These are phyloP conservation scores for Tubosaeta sp. DNA, from an alignment of 768 basidiomycete species.

Conservation along the genomic window DNA sequence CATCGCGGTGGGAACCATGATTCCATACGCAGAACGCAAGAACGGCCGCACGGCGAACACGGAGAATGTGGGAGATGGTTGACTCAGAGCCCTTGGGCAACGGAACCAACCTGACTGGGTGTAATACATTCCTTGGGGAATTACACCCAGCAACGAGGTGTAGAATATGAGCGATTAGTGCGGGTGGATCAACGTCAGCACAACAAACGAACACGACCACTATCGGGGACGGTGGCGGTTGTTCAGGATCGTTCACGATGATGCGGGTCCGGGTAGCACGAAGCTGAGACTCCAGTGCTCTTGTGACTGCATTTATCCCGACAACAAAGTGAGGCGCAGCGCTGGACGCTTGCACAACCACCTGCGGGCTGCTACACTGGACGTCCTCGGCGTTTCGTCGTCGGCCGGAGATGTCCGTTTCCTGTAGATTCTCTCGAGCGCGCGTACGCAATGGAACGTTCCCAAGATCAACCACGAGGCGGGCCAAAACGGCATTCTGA, in stretches of 20 bases:
- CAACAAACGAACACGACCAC: constrained; percentile 63
- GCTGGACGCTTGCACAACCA: background rate
- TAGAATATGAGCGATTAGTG: constrained; percentile 71
- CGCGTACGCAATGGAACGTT: constrained; percentile 40
- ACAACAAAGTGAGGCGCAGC: constrained; percentile 41
- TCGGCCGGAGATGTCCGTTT: background rate
- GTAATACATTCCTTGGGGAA: constrained; percentile 32
- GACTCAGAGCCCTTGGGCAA: constrained; percentile 66
- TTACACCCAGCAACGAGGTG: constrained; percentile 77
- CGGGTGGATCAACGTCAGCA: constrained; percentile 69
- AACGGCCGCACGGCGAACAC: constrained; percentile 61
- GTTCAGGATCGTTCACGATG: background rate
- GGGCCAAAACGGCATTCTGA: constrained; percentile 57
- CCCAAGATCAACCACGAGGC: constrained; percentile 45
- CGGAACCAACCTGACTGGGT: constrained; percentile 52
- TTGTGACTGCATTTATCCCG: constrained; percentile 83
- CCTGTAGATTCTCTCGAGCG: constrained; percentile 9
- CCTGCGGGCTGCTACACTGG: background rate
- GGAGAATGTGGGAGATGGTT: constrained; percentile 55
- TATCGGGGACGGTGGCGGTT: constrained; percentile 13
- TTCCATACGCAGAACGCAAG: constrained; percentile 62
- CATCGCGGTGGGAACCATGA: background rate
- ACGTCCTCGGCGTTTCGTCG: background rate
- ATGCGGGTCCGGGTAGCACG: constrained; percentile 22
- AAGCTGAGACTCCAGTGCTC: constrained; percentile 60